These are phyloP conservation scores for Fusarium nygamai DNA, from an alignment of 2,329 filamentous ascomycete genomes.

Conservation along the genomic window DNA sequence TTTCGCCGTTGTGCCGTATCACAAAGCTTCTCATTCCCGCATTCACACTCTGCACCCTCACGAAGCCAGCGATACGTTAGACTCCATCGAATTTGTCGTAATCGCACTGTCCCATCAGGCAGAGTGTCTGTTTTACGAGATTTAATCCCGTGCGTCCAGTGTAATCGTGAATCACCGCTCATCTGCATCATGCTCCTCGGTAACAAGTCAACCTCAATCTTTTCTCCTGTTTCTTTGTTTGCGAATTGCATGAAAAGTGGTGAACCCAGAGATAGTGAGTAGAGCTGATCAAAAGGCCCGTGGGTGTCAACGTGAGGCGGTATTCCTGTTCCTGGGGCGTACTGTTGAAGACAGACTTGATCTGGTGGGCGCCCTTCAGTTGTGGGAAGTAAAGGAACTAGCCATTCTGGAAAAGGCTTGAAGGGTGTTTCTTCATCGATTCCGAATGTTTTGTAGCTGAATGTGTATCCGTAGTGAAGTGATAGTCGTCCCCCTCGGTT, in stretches of 20 bases:
- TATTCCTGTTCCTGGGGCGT: slow-evolving; percentile 68
- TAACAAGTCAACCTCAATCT: slow-evolving; percentile 57
- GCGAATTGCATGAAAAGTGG: slow-evolving; percentile 58
- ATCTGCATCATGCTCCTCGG: slow-evolving; percentile 63
- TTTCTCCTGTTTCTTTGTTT: slow-evolving; percentile 40
- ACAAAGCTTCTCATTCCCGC: slow-evolving; percentile 60
- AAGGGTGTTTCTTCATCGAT: slow-evolving; percentile 61
- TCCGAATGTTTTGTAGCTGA: slow-evolving; percentile 68
- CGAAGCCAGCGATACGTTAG: slow-evolving; percentile 65
- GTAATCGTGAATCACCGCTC: slow-evolving; percentile 59
- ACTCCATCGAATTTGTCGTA: slow-evolving; percentile 60
- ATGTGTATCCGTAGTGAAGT: slow-evolving; percentile 66
- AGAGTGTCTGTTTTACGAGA: slow-evolving; percentile 62
- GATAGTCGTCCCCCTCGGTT: slow-evolving; percentile 57
- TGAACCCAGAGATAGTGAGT: slow-evolving; percentile 55
- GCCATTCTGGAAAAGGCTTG: slow-evolving; percentile 62
- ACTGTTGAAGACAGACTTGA: slow-evolving; percentile 69
- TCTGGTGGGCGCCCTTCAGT: slow-evolving; percentile 58
- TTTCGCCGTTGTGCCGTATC: slow-evolving; percentile 59
- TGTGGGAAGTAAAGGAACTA: slow-evolving; percentile 58
- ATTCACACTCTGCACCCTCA: slow-evolving; percentile 58
- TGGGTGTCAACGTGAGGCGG: slow-evolving; percentile 71
- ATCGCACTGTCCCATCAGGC: slow-evolving; percentile 56
- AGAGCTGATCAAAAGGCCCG: slow-evolving; percentile 56
- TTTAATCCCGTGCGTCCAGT: slow-evolving; percentile 67